Conservation (phyloP, 768 basidiomycete genomes). For the Candolleomyces eurysporus region DNA sequence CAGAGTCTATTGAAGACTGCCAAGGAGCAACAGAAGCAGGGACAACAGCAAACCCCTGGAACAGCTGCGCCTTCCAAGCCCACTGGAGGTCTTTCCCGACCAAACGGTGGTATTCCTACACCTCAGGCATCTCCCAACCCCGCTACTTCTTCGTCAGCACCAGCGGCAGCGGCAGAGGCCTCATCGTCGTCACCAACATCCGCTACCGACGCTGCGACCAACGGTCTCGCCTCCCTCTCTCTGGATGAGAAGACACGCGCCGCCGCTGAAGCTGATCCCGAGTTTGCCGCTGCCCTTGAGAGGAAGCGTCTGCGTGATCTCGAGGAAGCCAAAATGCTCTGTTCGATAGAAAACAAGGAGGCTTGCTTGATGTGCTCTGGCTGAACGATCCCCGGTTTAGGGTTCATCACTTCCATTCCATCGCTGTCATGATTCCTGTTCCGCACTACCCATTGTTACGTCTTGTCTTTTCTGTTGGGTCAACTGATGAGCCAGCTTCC, state of each 20-base stretch:
- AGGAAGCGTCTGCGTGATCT: constrained; percentile 69
- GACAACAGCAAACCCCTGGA: constrained; percentile 22
- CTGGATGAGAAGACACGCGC: constrained; percentile 48
- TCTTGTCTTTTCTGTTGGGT: no score
- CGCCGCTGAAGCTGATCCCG: constrained; percentile 62
- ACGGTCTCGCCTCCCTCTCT: constrained; percentile 32
- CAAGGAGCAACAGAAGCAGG: constrained; percentile 43
- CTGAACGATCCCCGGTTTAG: constrained; percentile 27
- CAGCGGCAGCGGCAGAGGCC: constrained; percentile 14
- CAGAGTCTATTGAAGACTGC: constrained; percentile 70
- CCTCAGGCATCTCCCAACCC: constrained; percentile 19
- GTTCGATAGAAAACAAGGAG: constrained; percentile 92
- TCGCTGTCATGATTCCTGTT: neutral
- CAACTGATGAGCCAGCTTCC: no score
- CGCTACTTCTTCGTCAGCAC: constrained; percentile 9
- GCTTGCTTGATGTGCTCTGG: constrained; percentile 92
- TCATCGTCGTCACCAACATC: constrained; percentile 24
- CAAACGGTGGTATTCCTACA: constrained; percentile 24
- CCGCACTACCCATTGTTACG: neutral
- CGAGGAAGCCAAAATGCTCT: constrained; percentile 78
- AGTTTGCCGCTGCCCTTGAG: constrained; percentile 76
- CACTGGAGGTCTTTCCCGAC: constrained; percentile 15
- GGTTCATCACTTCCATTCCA: constrained; percentile 2
- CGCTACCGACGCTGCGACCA: constrained; percentile 19
- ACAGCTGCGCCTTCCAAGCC: constrained; percentile 26